Base-by-base conservation (phyloP, 371 early-diverging fungal species). In the Mortierella sp. region DNA sequence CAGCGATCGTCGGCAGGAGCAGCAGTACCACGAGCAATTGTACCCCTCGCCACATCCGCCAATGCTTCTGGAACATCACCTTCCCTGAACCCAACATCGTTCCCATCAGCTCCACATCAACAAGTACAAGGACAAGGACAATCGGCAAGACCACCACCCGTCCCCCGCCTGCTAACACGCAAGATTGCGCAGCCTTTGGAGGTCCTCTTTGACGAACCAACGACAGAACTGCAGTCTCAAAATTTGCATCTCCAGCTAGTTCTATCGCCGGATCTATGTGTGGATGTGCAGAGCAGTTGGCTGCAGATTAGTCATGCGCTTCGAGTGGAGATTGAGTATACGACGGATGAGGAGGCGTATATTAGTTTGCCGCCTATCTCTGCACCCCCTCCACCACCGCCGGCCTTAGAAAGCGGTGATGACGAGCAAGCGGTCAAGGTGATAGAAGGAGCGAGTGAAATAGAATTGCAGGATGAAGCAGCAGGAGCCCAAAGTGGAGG, bases 201-300 rank as follows among this genome's bases (percentile, higher is more conserved):
- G 47, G 74, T 86, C 0, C 74, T 78, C 8, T 85, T 86, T 68
- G 80, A 82, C 1, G 83, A 86, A 50, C 83, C 83, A 0, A 80
- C 80, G 0, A n/a, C 57, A 26, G 83, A 86, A 45, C 58, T 86
- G 10, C 77, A 82, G 71, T 19, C 76, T 0, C 87, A 86, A 28
- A 77, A 52, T 2, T 45, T 86, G 42, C 50, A 75, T 31, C 70
- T 86, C 7, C 87, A 86, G 60, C 50, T 86, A 9, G 87, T 86
- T 0, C 80, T 86, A 16, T 86, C 87, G 10, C 83, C 87, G 5
- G 80, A 82, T n/a, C 55, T 86, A 19, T 82, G 80, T 76, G 87
- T 86, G 13, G 83, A 82, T 75, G 79, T 86, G 5, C 87, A 86
- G 48, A 80, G 82, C 34, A 80, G 71, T 55, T 86, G 87, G 87